Conservation (phyloP, 768 basidiomycete genomes). For the Tubosaeta sp. region DNA sequence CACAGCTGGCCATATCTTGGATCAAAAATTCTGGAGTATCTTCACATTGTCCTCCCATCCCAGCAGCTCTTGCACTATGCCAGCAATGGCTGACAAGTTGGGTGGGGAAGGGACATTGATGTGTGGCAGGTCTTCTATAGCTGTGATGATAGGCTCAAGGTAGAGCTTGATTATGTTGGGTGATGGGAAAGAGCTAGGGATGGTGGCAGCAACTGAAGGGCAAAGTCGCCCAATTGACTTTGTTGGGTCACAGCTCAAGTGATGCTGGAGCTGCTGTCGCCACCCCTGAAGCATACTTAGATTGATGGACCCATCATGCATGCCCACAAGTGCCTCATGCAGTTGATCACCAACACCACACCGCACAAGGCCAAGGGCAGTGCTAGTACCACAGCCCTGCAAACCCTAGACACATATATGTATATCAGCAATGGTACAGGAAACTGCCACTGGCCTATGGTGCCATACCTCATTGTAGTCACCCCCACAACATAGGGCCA, state of each 20-base stretch:
- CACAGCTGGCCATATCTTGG: neutral
- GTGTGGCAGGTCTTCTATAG: neutral
- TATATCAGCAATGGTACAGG: neutral
- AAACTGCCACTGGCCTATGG: neutral
- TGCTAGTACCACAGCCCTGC: neutral
- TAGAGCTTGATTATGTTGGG: neutral
- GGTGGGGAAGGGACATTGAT: neutral
- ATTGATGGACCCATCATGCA: neutral
- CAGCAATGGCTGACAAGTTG: neutral
- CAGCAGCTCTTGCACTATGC: neutral
- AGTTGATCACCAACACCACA: neutral
- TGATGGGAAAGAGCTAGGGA: neutral
- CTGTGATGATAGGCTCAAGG: neutral
- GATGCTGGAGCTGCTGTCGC: neutral
- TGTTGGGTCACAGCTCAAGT: neutral
- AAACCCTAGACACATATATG: neutral
- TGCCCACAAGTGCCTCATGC: neutral
- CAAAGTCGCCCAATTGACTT: neutral
- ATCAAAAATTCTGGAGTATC: neutral
- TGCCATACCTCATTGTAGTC: conserved; percentile 16
- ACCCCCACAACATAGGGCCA: neutral
- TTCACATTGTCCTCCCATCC: neutral
- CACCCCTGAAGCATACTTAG: neutral
- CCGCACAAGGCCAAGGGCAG: neutral
- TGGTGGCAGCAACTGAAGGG: neutral